Evolutionary conservation across 768 basidiomycete species (phyloP).

Genomic region (Lactarius psammicola): DNA sequence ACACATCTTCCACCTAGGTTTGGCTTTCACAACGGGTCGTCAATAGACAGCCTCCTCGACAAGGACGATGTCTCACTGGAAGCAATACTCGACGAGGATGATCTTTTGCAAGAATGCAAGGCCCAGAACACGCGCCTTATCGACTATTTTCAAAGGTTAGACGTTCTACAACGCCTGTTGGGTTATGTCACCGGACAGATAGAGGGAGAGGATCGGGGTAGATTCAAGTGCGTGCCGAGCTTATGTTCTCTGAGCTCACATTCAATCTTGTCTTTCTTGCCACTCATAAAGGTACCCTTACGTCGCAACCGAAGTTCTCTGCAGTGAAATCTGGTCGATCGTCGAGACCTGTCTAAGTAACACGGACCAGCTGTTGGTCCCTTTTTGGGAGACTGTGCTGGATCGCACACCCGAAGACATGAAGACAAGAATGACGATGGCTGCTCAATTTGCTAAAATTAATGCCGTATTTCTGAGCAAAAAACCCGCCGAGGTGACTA

Average conservation of each 20-base stretch:
- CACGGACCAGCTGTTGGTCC: slow-evolving; percentile 66
- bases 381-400: slow-evolving; percentile 90
- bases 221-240: slow-evolving; percentile 68
- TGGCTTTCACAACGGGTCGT: slow-evolving; percentile 84
- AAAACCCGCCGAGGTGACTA: slow-evolving; percentile 81
- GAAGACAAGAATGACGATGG: slow-evolving; percentile 82
- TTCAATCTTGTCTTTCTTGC: slow-evolving; percentile 19
- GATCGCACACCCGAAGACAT: slow-evolving; percentile 82
- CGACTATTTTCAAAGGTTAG: slow-evolving; percentile 80
- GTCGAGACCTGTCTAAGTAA: slow-evolving; percentile 82
- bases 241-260: slow-evolving; percentile 18
- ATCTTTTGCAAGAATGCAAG: slow-evolving; percentile 94
- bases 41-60: slow-evolving; percentile 87
- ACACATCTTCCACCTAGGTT: slow-evolving; percentile 51
- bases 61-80: slow-evolving; percentile 88
- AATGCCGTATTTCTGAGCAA: slow-evolving; percentile 86
- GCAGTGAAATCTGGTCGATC: slow-evolving; percentile 94
- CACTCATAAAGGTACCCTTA: slow-evolving; percentile 76
- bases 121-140: slow-evolving; percentile 86
- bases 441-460: slow-evolving; percentile 92
- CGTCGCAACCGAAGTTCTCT: slow-evolving; percentile 91
- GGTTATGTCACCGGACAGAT: slow-evolving; percentile 87
- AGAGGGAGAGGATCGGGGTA: slow-evolving; percentile 72
- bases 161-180: slow-evolving; percentile 75
- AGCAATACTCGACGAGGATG: slow-evolving; percentile 89